These are phyloP conservation scores for Penicillium cinerascens DNA, from an alignment of 495 filamentous ascomycete species.

Conservation along the genomic window DNA sequence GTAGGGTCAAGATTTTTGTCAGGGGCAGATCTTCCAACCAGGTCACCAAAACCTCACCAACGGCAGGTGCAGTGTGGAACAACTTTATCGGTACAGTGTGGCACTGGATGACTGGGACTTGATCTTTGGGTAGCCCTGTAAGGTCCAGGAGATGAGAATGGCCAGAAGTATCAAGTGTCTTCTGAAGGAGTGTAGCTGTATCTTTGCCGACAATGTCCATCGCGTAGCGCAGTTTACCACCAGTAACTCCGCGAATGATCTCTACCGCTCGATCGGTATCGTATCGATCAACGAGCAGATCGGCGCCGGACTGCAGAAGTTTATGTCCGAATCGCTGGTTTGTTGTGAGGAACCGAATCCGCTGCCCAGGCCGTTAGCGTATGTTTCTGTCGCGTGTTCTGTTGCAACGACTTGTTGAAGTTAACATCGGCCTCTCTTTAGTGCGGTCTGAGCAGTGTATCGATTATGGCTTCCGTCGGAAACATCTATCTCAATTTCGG, in stretches of 20 bases:
- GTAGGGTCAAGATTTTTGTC: conserved; percentile 43
- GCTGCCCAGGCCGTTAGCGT: conserved; percentile 59
- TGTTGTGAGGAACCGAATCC: conserved; percentile 60
- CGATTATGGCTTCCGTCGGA: conserved; percentile 56
- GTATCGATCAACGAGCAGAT: conserved; percentile 60
- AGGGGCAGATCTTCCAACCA: conserved; percentile 61
- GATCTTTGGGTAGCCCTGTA: conserved; percentile 56
- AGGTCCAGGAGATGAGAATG: conserved; percentile 59
- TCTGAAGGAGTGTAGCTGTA: conserved; percentile 48
- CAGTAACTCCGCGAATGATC: conserved; percentile 54
- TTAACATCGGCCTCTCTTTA: conserved; percentile 11
- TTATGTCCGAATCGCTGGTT: conserved; percentile 55
- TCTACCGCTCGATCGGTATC: conserved; percentile 55
- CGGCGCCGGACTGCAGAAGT: conserved; percentile 49
- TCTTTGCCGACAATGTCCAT: conserved; percentile 61
- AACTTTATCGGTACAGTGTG: conserved; percentile 68
- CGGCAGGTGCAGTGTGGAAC: conserved; percentile 56
- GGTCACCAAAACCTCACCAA: conserved; percentile 52
- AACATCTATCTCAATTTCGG: conserved; percentile 61
- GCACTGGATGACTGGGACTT: conserved; percentile 40
- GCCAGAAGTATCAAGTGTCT: conserved; percentile 35
- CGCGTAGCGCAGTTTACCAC: conserved; percentile 55
- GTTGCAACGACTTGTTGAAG: too few species aligned
- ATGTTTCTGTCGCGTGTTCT: conserved; percentile 3
- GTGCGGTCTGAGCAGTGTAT: conserved; percentile 56